Percentiles rank a stretch among this genome's conserved stretches.
These are phyloP conservation scores for Aspergillus avenaceus DNA, from an alignment of 495 filamentous ascomycete genomes.

Conservation along the genomic window DNA sequence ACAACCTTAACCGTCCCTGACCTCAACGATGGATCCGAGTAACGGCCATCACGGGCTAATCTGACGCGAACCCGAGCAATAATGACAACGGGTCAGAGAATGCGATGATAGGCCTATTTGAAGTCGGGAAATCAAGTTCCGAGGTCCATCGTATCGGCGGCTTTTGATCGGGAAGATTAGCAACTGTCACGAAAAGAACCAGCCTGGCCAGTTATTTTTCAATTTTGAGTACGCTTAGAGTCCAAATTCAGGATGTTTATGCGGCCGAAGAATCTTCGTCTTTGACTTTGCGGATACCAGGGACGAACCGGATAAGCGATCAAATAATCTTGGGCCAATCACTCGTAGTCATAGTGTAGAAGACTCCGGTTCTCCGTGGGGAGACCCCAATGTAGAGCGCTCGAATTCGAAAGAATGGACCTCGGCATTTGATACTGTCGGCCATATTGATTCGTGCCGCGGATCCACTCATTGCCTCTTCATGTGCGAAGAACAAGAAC, in stretches of 20 bases:
- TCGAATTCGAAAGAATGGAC: slow-evolving; percentile 15
- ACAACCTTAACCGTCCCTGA: background rate
- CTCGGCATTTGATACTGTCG: slow-evolving; percentile 31
- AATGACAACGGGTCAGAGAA: background rate
- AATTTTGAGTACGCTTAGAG: slow-evolving; percentile 2
- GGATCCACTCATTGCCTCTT: slow-evolving; percentile 31
- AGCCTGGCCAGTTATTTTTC: background rate
- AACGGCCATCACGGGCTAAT: background rate
- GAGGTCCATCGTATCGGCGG: slow-evolving; percentile 9
- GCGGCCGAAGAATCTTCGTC: no score
- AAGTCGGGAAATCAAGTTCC: slow-evolving; percentile 9
- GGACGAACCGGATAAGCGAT: background rate
- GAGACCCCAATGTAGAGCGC: background rate
- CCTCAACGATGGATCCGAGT: no score
- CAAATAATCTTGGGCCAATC: background rate
- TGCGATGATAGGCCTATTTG: background rate
- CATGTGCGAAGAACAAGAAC: slow-evolving; percentile 26
- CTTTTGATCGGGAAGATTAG: slow-evolving; percentile 2
- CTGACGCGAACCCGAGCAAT: background rate
- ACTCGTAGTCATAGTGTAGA: background rate
- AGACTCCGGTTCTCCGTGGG: background rate
- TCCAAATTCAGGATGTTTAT: background rate
- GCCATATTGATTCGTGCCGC: slow-evolving; percentile 25
- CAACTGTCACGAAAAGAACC: background rate
- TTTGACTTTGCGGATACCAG: background rate